Evolutionary conservation across 192 early-diverging fungal species (phyloP).

Genomic region (Physocladia obscura): DNA sequence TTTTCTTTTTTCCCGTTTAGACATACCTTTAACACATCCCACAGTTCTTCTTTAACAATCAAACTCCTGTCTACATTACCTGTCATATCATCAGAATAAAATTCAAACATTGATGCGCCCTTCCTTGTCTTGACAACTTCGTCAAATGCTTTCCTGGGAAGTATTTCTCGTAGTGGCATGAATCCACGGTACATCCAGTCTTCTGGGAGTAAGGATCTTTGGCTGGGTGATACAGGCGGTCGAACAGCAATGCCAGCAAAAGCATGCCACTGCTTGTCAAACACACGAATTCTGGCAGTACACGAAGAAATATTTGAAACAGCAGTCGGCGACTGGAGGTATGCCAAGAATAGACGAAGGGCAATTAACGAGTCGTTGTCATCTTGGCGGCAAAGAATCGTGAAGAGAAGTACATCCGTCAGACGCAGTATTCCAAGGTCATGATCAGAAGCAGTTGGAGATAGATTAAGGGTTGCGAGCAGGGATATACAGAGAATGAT

Average conservation of each 20-base stretch:
- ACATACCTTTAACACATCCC: not conserved
- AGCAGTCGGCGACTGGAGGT: not conserved
- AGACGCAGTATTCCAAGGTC: too few relatives aligned
- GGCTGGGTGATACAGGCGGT: not conserved
- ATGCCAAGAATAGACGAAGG: not conserved
- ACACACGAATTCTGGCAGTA: not conserved
- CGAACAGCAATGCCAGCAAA: not conserved
- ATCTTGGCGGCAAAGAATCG: too few relatives aligned
- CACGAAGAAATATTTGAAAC: not conserved
- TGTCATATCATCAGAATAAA: not conserved
- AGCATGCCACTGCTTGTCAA: not conserved
- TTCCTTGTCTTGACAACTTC: not conserved
- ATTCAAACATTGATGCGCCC: not conserved
- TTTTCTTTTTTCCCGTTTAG: too few relatives aligned
- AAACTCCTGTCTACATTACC: not conserved
- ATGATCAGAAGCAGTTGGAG: not conserved
- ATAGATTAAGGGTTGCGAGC: not conserved
- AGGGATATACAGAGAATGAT: not conserved
- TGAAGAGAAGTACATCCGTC: too few relatives aligned
- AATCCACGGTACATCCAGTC: constrained; percentile 26
- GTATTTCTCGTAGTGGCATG: constrained; percentile 15
- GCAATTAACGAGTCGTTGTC: too few relatives aligned
- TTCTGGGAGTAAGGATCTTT: not conserved
- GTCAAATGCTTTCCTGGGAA: constrained; percentile 20
- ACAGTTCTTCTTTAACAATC: constrained; percentile 1